These are phyloP conservation scores for Silene vulgaris DNA, from an alignment of 179 eudicot genomes.

Conservation along the genomic window DNA sequence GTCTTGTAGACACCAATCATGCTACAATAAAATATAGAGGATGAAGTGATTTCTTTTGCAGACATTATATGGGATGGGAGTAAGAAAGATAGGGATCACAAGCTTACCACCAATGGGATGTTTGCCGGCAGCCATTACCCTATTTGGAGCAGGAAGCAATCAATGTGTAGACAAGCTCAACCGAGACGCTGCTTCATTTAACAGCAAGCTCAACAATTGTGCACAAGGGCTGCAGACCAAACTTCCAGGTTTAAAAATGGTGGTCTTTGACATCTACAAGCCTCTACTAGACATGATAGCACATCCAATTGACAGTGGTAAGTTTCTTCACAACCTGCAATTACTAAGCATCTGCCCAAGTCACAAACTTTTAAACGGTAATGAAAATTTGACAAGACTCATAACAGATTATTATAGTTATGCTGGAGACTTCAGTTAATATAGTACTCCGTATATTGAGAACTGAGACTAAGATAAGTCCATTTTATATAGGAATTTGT, in stretches of 20 bases:
- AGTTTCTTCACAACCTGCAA: slow-evolving; percentile 21
- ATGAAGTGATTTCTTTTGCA: slow-evolving; percentile 23
- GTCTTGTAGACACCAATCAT: background rate
- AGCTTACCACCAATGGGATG: slow-evolving; percentile 87
- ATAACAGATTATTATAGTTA: background rate
- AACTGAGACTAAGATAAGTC: background rate
- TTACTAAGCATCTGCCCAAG: background rate
- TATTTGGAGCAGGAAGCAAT: slow-evolving; percentile 60
- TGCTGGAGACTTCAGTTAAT: no score
- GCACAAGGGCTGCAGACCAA: slow-evolving; percentile 45
- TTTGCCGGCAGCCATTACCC: slow-evolving; percentile 69
- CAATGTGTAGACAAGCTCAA: slow-evolving; percentile 58
- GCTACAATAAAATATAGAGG: background rate
- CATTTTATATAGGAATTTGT: no score
- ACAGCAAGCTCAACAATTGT: slow-evolving; percentile 57
- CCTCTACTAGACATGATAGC: slow-evolving; percentile 61
- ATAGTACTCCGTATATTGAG: background rate
- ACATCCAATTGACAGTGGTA: slow-evolving; percentile 59
- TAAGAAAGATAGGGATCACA: slow-evolving; percentile 70
- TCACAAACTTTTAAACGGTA: background rate
- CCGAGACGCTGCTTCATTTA: slow-evolving; percentile 53
- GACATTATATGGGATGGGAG: slow-evolving; percentile 63
- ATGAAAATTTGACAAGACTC: background rate
- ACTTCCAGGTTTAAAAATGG: slow-evolving; percentile 51
- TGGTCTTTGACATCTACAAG: slow-evolving; percentile 64